Percentiles rank a stretch among this genome's conserved stretches.
Conservation (phyloP, 306 rosid genomes). For the Phaseolus lunatus region DNA sequence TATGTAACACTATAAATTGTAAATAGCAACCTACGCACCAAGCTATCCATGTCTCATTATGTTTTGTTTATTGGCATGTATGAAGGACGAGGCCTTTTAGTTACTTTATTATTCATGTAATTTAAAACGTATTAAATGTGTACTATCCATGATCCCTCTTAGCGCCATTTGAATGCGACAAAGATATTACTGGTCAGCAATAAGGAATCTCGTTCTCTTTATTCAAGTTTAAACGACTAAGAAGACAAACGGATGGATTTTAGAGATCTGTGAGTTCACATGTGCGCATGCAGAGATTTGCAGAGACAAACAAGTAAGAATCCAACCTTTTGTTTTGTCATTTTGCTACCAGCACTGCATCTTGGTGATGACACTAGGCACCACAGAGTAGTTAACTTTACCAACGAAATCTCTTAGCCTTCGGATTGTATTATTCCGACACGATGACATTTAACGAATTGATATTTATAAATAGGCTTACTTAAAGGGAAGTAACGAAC, state of each 20-base stretch:
- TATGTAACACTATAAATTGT: neutral
- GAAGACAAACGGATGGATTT: conserved; percentile 60
- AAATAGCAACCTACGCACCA: conserved; percentile 8
- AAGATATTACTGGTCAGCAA: conserved; percentile 43
- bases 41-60: conserved; percentile 3
- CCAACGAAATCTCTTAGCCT: neutral
- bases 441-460: neutral
- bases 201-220: conserved; percentile 47
- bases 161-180: conserved; percentile 4
- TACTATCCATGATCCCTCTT: conserved; percentile 6
- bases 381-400: neutral
- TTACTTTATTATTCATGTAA: conserved; percentile 27
- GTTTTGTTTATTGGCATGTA: neutral
- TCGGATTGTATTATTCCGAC: conserved; percentile 14
- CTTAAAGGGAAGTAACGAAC: neutral
- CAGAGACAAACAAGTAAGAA: conserved; percentile 51
- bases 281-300: conserved; percentile 55
- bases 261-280: conserved; percentile 58
- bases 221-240: conserved; percentile 29
- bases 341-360: conserved; percentile 49
- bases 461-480: neutral
- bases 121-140: neutral
- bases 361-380: conserved; percentile 26
- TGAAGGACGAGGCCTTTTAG: neutral
- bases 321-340: conserved; percentile 59